These are phyloP conservation scores for Strobilomyces confusus DNA, from an alignment of 768 basidiomycete genomes.

Conservation along the genomic window DNA sequence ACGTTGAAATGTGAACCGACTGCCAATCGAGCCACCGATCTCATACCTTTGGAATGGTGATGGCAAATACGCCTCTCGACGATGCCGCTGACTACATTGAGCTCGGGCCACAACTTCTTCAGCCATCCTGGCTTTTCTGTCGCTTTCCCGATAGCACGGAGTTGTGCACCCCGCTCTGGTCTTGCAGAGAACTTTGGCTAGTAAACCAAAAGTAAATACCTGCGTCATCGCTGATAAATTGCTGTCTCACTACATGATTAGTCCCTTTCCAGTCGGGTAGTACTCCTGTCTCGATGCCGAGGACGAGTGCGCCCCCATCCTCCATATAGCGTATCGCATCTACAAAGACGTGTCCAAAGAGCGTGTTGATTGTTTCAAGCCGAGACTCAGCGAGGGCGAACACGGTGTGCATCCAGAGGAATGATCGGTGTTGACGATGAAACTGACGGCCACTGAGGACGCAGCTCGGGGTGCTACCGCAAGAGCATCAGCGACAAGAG, in stretches of 20 bases:
- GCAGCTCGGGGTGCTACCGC: slow-evolving; percentile 10
- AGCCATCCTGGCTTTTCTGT: slow-evolving; percentile 16
- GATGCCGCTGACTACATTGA: slow-evolving; percentile 16
- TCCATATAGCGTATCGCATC: slow-evolving; percentile 22
- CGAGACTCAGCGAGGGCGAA: slow-evolving; percentile 17
- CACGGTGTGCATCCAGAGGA: slow-evolving; percentile 19
- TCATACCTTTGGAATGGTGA: slow-evolving; percentile 13
- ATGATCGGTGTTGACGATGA: slow-evolving; percentile 17
- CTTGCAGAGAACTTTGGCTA: slow-evolving; percentile 12
- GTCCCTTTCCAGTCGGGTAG: slow-evolving; percentile 20
- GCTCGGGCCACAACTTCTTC: slow-evolving; percentile 8
- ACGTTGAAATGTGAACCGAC: too few relatives aligned
- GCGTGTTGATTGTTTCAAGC: slow-evolving; percentile 14
- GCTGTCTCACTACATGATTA: slow-evolving; percentile 8
- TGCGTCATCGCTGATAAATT: not conserved
- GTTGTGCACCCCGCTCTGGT: slow-evolving; percentile 13
- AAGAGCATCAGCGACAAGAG: not conserved
- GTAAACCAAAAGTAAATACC: not conserved
- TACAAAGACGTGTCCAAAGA: slow-evolving; percentile 17
- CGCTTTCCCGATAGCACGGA: slow-evolving; percentile 14
- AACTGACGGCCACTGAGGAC: slow-evolving; percentile 18
- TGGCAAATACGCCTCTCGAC: slow-evolving; percentile 18
- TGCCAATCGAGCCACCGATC: too few relatives aligned
- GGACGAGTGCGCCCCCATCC: slow-evolving; percentile 16
- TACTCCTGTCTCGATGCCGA: slow-evolving; percentile 11